Conservation (phyloP, 805 yeast genomes). For the Suhomyces sp. region DNA sequence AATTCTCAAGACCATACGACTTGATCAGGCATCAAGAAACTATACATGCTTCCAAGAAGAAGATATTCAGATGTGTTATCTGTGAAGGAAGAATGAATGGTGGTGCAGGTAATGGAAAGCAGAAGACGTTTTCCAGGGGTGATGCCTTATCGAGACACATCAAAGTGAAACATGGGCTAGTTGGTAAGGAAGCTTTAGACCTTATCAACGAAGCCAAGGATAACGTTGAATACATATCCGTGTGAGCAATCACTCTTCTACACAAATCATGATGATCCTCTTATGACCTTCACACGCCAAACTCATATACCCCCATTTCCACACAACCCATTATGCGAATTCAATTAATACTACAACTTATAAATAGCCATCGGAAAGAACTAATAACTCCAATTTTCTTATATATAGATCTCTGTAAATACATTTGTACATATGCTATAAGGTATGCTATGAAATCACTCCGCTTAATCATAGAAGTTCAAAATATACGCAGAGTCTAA, state of each 20-base stretch:
- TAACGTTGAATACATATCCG: slow-evolving; percentile 60
- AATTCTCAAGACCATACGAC: slow-evolving; percentile 71
- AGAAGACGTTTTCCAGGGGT: slow-evolving; percentile 46
- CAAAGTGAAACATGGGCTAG: slow-evolving; percentile 81
- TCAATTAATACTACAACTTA: not conserved
- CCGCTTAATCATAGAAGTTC: too few species aligned
- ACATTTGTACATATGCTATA: slow-evolving; percentile 7
- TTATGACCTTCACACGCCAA: slow-evolving; percentile 2
- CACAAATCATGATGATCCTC: not conserved
- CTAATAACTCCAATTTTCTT: not conserved
- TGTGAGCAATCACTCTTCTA: slow-evolving; percentile 3
- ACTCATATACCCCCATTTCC: too few species aligned
- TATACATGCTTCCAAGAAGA: slow-evolving; percentile 47
- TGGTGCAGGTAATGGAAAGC: slow-evolving; percentile 51
- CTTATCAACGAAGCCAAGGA: slow-evolving; percentile 75
- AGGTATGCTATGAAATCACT: too few species aligned
- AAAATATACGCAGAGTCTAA: too few species aligned
- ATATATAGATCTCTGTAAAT: slow-evolving; percentile 5
- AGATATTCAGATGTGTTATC: slow-evolving; percentile 45
- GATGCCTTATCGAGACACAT: slow-evolving; percentile 48
- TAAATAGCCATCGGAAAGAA: not conserved
- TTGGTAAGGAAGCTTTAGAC: slow-evolving; percentile 63
- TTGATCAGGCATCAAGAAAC: slow-evolving; percentile 48
- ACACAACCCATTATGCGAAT: too few species aligned
- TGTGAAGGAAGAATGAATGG: slow-evolving; percentile 47